phyloP scores from a whole-genome alignment of 2,329 filamentous ascomycete genomes.

The Colletotrichum sp. region DNA sequence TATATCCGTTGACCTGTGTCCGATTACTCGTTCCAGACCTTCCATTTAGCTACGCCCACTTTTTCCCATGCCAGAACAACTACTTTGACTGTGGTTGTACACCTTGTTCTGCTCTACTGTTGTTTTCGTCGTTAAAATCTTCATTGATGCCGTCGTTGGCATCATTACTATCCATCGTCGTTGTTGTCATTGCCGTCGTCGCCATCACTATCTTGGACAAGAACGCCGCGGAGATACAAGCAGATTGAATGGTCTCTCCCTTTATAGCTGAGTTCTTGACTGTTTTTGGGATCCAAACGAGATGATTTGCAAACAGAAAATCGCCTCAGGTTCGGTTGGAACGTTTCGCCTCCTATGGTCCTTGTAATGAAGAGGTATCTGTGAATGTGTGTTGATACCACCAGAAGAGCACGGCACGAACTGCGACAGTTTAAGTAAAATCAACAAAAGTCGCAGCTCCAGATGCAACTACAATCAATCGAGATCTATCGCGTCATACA shows the following conservation, averaged over 20 bases:
- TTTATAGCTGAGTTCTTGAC: too few relatives aligned
- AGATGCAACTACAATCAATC: neutral
- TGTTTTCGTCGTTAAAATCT: neutral
- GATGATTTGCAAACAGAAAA: neutral
- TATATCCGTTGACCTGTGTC: neutral
- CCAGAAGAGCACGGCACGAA: neutral
- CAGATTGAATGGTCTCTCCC: neutral
- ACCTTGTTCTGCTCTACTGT: neutral
- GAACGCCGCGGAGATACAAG: neutral
- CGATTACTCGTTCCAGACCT: neutral
- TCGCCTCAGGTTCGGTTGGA: neutral
- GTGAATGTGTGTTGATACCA: neutral
- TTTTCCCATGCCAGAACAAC: neutral
- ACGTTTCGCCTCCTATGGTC: neutral
- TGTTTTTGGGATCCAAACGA: too few relatives aligned
- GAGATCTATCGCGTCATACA: neutral
- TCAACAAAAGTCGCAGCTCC: accelerated
- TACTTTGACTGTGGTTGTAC: accelerated
- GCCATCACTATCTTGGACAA: too few relatives aligned
- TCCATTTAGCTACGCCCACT: neutral
- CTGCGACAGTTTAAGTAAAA: accelerated
- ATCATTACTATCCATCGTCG: neutral
- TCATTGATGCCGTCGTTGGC: neutral
- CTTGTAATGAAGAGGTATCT: neutral
- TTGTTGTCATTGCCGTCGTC: neutral